Base-by-base conservation (phyloP, 169 alveolate genomes). In the Plasmodium vivax region DNA sequence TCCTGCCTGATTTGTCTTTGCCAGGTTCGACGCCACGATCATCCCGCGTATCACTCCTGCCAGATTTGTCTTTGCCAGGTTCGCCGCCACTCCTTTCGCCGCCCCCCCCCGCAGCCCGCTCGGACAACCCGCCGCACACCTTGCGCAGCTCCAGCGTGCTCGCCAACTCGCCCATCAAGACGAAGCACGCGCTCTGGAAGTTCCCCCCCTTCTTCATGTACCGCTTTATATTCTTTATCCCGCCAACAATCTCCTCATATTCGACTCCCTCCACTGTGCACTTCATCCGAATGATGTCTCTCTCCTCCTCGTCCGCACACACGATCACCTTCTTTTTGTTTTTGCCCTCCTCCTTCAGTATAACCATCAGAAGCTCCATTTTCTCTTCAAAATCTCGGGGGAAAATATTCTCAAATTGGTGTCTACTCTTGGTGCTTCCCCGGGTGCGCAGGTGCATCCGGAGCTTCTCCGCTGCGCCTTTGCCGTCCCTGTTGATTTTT, bases 101-200 rank as follows among this genome's bases (percentile, higher is more conserved):
- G 7, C 23, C 8, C 16, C 3, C 4, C 62, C 10, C 8, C 62
- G 27, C 23, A 23, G 71, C 32, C 32, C 32, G n/a, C 68, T 90
- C 87, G 62, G 91, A 80, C 54, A 90, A 43, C 43, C 30, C 54
- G 16, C 91, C n/a, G 47, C 71, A 79, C 27, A 90, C 51, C 51
- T 68, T 90, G 68, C 94, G 68, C 54, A 90, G 71, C 27, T 62
- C 84, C 73, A 90, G 72, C 1, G 94, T 90, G 51, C 83, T 80
- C 32, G 80, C 68, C 19, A 90, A 27, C 80, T 90, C 94, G 38
- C 45, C 72, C 84, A 80, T 80, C 74, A 79, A 68, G 27, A 90
- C 27, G 47, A 90, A 90, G 32, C 87, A 73, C 10, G 75, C 71
- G 36, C 47, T 30, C 1, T 72, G 45, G 19, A 30, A 80, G 9